phyloP scores from a whole-genome alignment of 1,284 basidiomycete genomes.

The Hymenochaete sp. region DNA sequence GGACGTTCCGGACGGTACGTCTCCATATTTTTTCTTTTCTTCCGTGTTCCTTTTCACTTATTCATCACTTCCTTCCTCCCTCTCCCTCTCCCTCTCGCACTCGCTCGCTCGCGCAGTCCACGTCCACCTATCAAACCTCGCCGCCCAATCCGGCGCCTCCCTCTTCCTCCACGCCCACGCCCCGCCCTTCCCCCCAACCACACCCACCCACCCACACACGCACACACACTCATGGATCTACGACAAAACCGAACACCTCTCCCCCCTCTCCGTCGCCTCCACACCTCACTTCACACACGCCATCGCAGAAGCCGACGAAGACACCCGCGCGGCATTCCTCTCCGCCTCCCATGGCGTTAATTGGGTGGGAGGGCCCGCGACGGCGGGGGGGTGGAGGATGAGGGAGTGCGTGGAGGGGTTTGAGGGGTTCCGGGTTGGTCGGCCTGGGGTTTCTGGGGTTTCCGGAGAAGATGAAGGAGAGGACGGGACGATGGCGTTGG shows the following conservation, averaged over 20 bases:
- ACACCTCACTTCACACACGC: constrained; percentile 46
- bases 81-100: not conserved
- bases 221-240: constrained; percentile 45
- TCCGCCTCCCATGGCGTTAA: too few species aligned
- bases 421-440: constrained; percentile 36
- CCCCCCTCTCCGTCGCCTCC: constrained; percentile 33
- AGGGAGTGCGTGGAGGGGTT: constrained; percentile 40
- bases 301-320: constrained; percentile 37
- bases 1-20: constrained; percentile 29
- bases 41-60: not conserved
- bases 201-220: constrained; percentile 18
- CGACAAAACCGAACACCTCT: constrained; percentile 68
- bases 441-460: not conserved
- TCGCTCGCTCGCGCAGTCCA: constrained; percentile 31
- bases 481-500: constrained; percentile 19
- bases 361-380: too few species aligned
- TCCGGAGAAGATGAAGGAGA: not conserved
- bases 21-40: not conserved
- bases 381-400: constrained; percentile 36
- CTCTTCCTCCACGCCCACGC: constrained; percentile 75
- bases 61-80: constrained; percentile 3
- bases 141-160: constrained; percentile 86
- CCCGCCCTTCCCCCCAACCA: constrained; percentile 43
- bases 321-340: not conserved
- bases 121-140: constrained; percentile 74